phyloP scores from a whole-genome alignment of 371 early-diverging fungal genomes.

The Coemansia sp. region DNA sequence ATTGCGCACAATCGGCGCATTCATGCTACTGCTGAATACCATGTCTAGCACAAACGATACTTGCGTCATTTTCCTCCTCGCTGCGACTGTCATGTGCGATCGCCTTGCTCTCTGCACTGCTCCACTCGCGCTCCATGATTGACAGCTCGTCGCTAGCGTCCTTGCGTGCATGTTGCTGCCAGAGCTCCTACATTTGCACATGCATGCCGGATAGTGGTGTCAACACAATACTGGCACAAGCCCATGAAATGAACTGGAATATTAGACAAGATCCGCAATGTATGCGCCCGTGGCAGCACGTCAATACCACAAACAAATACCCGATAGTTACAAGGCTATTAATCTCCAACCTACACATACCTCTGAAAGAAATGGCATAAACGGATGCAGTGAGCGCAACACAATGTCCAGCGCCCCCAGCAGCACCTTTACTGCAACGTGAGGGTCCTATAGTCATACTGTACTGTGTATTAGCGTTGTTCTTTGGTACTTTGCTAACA shows the following conservation, averaged over 20 bases:
- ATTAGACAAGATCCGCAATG: neutral
- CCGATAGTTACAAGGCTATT: neutral
- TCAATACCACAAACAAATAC: neutral
- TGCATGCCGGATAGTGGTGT: slow-evolving; percentile 1
- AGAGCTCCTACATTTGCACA: slow-evolving; percentile 44
- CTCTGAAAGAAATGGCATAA: slow-evolving; percentile 99
- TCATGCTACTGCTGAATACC: neutral
- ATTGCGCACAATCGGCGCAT: neutral
- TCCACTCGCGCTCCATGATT: slow-evolving; percentile 43
- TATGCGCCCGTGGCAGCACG: neutral
- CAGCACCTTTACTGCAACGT: slow-evolving; percentile 57
- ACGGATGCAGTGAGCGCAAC: slow-evolving; percentile 89
- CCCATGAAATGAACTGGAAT: neutral
- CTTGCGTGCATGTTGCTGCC: slow-evolving; percentile 43
- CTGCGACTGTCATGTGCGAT: slow-evolving; percentile 9
- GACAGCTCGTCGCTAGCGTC: slow-evolving; percentile 22
- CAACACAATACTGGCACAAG: neutral
- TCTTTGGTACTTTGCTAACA: neutral
- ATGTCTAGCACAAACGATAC: slow-evolving; percentile 6
- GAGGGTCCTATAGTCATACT: slow-evolving; percentile 31
- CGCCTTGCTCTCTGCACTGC: neutral
- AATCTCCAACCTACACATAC: slow-evolving; percentile 47
- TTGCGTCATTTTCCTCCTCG: slow-evolving; percentile 35
- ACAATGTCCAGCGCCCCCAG: slow-evolving; percentile 77
- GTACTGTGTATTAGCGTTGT: slow-evolving; percentile 4